Evolutionary conservation across 2,329 filamentous ascomycete species (phyloP).

Genomic region (Elsinoe ampelina): DNA sequence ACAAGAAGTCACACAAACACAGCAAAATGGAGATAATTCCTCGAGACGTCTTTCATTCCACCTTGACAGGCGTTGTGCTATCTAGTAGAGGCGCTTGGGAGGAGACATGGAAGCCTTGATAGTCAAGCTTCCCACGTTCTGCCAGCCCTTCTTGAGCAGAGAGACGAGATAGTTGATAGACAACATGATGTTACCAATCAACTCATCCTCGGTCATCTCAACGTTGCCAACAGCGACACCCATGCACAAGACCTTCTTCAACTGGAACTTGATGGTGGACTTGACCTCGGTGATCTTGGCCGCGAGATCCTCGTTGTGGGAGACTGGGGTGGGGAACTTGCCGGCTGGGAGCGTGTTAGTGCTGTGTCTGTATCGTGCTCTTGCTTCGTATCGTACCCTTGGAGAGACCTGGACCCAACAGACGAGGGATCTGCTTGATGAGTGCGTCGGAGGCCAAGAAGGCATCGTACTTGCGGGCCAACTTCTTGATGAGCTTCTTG

Average conservation of each 20-base stretch:
- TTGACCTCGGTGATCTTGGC: slow-evolving; percentile 99
- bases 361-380: not conserved
- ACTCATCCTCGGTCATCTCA: slow-evolving; percentile 87
- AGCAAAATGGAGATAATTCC: not conserved
- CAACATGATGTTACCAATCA: slow-evolving; percentile 98
- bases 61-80: slow-evolving; percentile 1
- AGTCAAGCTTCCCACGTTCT: slow-evolving; percentile 99
- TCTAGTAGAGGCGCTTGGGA: slow-evolving; percentile 93
- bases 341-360: slow-evolving; percentile 54
- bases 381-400: slow-evolving; percentile 56
- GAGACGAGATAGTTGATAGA: slow-evolving; percentile 99
- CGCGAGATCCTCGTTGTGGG: slow-evolving; percentile 86
- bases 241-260: slow-evolving; percentile 99
- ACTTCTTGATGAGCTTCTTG: slow-evolving; percentile 99
- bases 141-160: slow-evolving; percentile 99
- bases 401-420: slow-evolving; percentile 95
- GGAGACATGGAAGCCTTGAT: slow-evolving; percentile 99
- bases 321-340: slow-evolving; percentile 99
- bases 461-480: slow-evolving; percentile 99
- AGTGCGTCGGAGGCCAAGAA: slow-evolving; percentile 95
- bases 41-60: not conserved
- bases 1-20: not conserved
- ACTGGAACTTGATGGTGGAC: slow-evolving; percentile 99
- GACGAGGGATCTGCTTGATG: slow-evolving; percentile 99
- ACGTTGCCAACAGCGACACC: slow-evolving; percentile 99